Evolutionary conservation across 441 rosid genomes (phyloP).

Genomic region (Gossypium gossypioides): DNA sequence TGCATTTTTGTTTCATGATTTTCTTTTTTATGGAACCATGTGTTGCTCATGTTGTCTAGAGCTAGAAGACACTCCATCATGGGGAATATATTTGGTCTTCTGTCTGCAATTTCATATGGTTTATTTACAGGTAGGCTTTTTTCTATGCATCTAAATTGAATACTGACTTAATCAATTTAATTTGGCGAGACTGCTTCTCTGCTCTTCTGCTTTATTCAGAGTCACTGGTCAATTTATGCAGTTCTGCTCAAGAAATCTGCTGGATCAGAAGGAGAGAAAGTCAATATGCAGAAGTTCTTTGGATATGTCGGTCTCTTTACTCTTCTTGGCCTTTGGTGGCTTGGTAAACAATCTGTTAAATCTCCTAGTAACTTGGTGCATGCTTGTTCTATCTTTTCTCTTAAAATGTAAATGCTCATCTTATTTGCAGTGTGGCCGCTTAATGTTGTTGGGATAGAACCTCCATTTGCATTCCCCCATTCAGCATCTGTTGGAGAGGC

Average conservation of each 20-base stretch:
- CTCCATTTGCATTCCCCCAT: constrained; percentile 38
- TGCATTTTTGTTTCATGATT: neutral
- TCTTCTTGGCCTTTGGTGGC: constrained; percentile 61
- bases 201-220: neutral
- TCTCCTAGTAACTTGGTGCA: neutral
- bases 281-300: constrained; percentile 43
- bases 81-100: constrained; percentile 46
- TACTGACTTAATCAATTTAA: neutral
- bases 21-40: neutral
- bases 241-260: constrained; percentile 49
- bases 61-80: constrained; percentile 32
- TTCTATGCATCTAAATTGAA: neutral
- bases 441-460: constrained; percentile 41
- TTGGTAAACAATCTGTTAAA: constrained; percentile 28
- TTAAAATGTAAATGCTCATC: neutral
- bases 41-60: constrained; percentile 22
- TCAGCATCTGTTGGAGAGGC: constrained; percentile 30
- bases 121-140: constrained; percentile 42
- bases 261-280: constrained; percentile 45
- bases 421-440: constrained; percentile 49
- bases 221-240: constrained; percentile 18
- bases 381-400: neutral
- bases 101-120: constrained; percentile 46
- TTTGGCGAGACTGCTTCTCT: neutral
- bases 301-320: constrained; percentile 53